These are phyloP conservation scores for Kwoniella shivajii DNA, from an alignment of 1,284 basidiomycete species.

Conservation along the genomic window DNA sequence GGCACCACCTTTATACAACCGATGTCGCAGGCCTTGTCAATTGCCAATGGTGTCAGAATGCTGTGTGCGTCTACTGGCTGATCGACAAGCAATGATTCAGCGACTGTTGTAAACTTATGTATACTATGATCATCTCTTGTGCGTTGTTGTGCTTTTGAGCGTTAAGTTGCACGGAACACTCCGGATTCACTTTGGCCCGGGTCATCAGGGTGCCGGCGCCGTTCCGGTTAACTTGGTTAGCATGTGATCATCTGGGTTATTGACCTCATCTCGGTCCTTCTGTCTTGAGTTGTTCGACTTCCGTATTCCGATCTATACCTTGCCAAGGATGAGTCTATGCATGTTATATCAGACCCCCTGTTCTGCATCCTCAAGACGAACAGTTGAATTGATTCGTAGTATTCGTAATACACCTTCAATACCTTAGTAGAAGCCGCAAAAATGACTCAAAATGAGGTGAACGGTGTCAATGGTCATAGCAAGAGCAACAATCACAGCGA, in stretches of 20 bases:
- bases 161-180: neutral
- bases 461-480: neutral
- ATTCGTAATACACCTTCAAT: no score
- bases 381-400: no score
- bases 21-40: constrained; percentile 6
- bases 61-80: neutral
- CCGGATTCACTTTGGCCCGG: neutral
- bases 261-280: no score
- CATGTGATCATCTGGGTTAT: no score
- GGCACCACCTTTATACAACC: constrained; percentile 10
- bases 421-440: no score
- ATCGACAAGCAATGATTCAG: no score
- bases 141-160: neutral
- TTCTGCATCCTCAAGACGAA: no score
- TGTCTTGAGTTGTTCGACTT: no score
- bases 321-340: no score
- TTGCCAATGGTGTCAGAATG: neutral
- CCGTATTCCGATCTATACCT: no score
- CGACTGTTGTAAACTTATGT: no score
- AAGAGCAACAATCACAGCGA: neutral
- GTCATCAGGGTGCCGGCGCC: neutral
- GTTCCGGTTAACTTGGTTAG: neutral
- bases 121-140: neutral
- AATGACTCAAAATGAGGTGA: neutral
- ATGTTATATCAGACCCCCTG: no score